Conservation (phyloP, 176 grass and related monocot species). For the Aegilops sharonensis region DNA sequence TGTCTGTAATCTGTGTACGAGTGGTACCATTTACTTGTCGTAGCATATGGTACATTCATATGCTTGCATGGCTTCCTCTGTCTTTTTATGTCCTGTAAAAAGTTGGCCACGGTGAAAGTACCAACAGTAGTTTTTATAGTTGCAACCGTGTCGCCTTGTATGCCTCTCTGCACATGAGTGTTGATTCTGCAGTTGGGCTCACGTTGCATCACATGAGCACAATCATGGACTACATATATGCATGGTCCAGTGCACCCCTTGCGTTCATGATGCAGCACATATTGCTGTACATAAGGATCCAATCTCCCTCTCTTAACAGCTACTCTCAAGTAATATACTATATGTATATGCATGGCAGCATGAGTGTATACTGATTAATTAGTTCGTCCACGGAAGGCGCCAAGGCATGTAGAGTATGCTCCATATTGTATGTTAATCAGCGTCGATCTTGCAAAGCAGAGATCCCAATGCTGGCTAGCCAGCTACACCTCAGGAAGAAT, state of each 20-base stretch:
- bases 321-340: background rate
- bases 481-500: conserved; percentile 18
- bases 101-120: conserved; percentile 2
- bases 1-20: background rate
- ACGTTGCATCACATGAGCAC: conserved; percentile 74
- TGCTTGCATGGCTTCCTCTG: background rate
- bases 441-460: conserved; percentile 28
- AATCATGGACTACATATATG: conserved; percentile 34
- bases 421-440: conserved; percentile 47
- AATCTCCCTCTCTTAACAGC: background rate
- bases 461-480: conserved; percentile 34
- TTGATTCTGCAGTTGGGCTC: conserved; percentile 37
- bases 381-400: background rate
- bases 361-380: background rate
- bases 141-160: background rate
- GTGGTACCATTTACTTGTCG: background rate
- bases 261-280: conserved; percentile 6
- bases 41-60: background rate
- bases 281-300: background rate
- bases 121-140: conserved; percentile 14
- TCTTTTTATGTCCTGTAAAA: conserved; percentile 17
- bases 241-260: conserved; percentile 25
- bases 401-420: conserved; percentile 38
- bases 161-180: background rate
- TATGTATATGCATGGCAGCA: background rate